A percentile compares a stretch with the other conserved stretches of the same genome.
Conservation (phyloP, 129 eudicot genomes). For the Centrapalus pauciflorus region DNA sequence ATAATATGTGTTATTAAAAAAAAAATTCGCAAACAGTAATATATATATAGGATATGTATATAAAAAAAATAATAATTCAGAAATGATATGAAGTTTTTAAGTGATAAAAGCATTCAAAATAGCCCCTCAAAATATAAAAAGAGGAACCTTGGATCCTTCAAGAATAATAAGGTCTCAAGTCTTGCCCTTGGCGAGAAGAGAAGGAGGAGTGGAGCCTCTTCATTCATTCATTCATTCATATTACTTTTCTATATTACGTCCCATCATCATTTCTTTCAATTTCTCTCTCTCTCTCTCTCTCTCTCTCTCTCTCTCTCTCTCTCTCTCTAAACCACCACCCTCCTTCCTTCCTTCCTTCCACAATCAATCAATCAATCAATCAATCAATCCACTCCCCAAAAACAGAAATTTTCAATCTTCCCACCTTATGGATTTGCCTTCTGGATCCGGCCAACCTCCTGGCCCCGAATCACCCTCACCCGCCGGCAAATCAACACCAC, state of each 20-base stretch:
- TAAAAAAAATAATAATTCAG: no score
- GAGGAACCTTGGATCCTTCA: slow-evolving; percentile 29
- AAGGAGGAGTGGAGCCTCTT: slow-evolving; percentile 23
- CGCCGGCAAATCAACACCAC: slow-evolving; percentile 17
- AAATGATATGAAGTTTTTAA: no score
- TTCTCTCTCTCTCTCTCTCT: slow-evolving; percentile 3
- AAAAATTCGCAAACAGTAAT: no score
- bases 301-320: slow-evolving; percentile 4
- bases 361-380: slow-evolving; percentile 15
- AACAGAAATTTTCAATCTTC: slow-evolving; percentile 10
- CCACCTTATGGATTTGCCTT: slow-evolving; percentile 18
- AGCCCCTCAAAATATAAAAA: slow-evolving; percentile 1
- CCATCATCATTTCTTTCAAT: slow-evolving; percentile 13
- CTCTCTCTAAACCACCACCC: slow-evolving; percentile 3
- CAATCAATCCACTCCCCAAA: not conserved
- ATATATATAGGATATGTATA: no score
- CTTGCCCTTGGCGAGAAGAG: slow-evolving; percentile 6
- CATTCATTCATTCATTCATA: slow-evolving; percentile 29
- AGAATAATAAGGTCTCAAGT: slow-evolving; percentile 16
- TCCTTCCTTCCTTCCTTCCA: slow-evolving; percentile 14
- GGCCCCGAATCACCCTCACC: slow-evolving; percentile 2
- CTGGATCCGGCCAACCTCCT: slow-evolving; percentile 10
- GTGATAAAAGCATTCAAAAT: slow-evolving; percentile 24
- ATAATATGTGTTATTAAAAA: no score
- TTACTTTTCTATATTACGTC: slow-evolving; percentile 39